Evolutionary conservation across 2,329 filamentous ascomycete species (phyloP), one percentile per base, ranked within the genome.

Genomic region (Cercospora berteroae): DNA sequence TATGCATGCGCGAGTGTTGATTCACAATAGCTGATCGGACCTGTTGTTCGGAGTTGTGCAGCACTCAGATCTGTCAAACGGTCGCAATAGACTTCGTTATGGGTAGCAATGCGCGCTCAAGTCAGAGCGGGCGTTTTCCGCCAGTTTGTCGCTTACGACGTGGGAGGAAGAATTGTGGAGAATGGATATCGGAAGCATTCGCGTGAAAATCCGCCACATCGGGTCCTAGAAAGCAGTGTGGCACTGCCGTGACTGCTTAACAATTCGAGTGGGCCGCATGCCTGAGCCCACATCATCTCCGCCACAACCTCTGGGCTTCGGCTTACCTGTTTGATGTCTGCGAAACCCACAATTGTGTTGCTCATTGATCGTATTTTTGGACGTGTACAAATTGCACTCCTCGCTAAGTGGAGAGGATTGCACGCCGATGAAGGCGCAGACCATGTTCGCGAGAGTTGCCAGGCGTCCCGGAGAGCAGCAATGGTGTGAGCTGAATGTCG

Each of bases 181-280:
- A 20, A 18, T 13, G 33, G 16, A 52, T n/a, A 9, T 63, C 27
- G 50, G 61, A n/a, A 36, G 31, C 31, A 39, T 52, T 36, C 44
- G 42, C 29, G 29, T 31, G 61, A 36, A 56, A 39, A 56, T 9
- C 42, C 42, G 31, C 61, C 52, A 23, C 10, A 25, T 60, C 31
- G 33, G 39, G 33, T 27, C 33, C 29, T 27, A 44, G 57, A 39
- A 60, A 36, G 57, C 57, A 60, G 12, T 13, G 29, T 61, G 25
- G 59, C 33, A 61, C 36, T 31, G n/a, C n/a, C n/a, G n/a, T n/a
- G n/a, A n/a, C n/a, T n/a, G 59, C 59, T 61, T 44, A 50, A 48
- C 59, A 61, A 61, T 61, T 31, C 20, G n/a, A n/a, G 23, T 42
- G 59, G 42, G 36, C 50, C 39, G 20, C 59, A 23, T n/a, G 25